Percentiles rank a stretch among this genome's conserved stretches.
phyloP scores from a whole-genome alignment of 2,329 filamentous ascomycete genomes.

The Fusarium lateritium region DNA sequence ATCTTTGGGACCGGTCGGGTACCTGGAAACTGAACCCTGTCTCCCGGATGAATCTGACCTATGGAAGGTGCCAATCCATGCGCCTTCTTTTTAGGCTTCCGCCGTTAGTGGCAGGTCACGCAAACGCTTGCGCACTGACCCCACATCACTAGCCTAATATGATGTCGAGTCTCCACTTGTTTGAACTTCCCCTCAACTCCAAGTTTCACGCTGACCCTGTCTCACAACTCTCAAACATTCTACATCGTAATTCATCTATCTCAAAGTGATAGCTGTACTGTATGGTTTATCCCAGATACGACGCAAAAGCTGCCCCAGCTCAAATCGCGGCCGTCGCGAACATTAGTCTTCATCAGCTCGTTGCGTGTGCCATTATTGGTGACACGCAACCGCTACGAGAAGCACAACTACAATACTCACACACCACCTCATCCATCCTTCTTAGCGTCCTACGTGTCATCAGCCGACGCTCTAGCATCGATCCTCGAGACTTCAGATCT shows the following conservation, averaged over 20 bases:
- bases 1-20: constrained; percentile 1
- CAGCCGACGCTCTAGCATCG: constrained; percentile 15
- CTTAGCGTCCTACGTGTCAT: constrained; percentile 24
- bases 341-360: neutral
- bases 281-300: neutral
- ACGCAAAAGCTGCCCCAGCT: neutral
- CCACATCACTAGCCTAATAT: constrained; percentile 22
- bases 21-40: neutral
- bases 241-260: neutral
- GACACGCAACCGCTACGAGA: constrained; percentile 4
- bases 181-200: constrained; percentile 42
- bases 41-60: constrained; percentile 1
- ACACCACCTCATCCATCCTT: constrained; percentile 1
- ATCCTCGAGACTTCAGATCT: constrained; percentile 1
- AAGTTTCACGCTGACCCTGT: constrained; percentile 34
- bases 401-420: constrained; percentile 1
- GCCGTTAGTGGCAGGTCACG: constrained; percentile 27
- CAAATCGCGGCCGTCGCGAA: neutral
- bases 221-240: constrained; percentile 13
- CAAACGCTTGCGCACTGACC: constrained; percentile 17
- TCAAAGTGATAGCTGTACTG: neutral
- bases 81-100: constrained; percentile 28
- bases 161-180: constrained; percentile 15
- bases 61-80: constrained; percentile 13
- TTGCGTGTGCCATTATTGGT: neutral